Evolutionary conservation across 306 rosid species (phyloP).

Genomic region (Hippophae rhamnoides): DNA sequence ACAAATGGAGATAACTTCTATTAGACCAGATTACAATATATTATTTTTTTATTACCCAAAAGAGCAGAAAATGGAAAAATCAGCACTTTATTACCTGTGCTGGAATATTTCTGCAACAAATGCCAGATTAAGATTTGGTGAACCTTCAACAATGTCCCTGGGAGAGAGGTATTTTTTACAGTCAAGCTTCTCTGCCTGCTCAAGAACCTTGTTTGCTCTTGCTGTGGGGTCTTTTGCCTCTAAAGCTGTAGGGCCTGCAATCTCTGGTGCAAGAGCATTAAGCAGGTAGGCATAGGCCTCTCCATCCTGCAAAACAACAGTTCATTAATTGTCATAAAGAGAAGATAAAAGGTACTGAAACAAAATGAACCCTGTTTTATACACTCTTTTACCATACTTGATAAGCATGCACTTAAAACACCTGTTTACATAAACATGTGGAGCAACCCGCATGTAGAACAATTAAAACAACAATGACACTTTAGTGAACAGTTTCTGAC

Average conservation of each 20-base stretch:
- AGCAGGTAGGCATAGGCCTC: constrained; percentile 94
- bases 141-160: constrained; percentile 89
- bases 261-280: constrained; percentile 90
- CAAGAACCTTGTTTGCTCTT: constrained; percentile 89
- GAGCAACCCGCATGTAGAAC: no score
- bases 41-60: background rate
- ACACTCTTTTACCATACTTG: background rate
- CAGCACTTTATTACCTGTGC: constrained; percentile 59
- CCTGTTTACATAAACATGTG: no score
- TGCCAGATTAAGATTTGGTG: constrained; percentile 98
- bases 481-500: background rate
- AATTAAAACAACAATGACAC: no score
- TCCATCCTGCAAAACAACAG: constrained; percentile 64
- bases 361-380: constrained; percentile 5
- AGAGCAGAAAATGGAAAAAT: background rate
- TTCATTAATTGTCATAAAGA: constrained; percentile 9
- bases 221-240: constrained; percentile 55
- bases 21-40: background rate
- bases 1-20: constrained; percentile 9
- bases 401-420: background rate
- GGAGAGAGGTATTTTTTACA: constrained; percentile 93
- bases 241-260: constrained; percentile 59
- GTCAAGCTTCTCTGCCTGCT: constrained; percentile 85
- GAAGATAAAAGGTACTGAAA: constrained; percentile 4
- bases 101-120: constrained; percentile 98